Evolutionary conservation across 371 early-diverging fungal species (phyloP).

Genomic region (Actinomortierella ambigua): DNA sequence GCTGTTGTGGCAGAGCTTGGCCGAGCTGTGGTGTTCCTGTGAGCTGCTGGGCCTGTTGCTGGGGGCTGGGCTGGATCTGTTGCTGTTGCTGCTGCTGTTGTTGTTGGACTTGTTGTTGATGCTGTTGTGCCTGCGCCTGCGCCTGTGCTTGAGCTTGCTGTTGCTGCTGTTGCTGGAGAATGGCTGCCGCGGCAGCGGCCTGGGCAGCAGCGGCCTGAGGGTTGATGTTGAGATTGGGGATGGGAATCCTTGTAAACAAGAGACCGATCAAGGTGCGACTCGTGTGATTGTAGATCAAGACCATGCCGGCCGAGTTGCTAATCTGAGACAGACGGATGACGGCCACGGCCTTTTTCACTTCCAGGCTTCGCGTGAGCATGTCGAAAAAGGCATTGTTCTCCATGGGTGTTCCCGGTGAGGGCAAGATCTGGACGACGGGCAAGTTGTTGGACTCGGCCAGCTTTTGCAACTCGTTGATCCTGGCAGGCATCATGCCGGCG

Average conservation of each 20-base stretch:
- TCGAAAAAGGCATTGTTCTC: slow-evolving; percentile 57
- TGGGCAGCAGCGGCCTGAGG: slow-evolving; percentile 4
- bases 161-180: slow-evolving; percentile 21
- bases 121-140: slow-evolving; percentile 18
- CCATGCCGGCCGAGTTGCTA: slow-evolving; percentile 48
- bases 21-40: background rate
- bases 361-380: slow-evolving; percentile 52
- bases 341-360: slow-evolving; percentile 55
- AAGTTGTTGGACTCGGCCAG: slow-evolving; percentile 53
- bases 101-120: slow-evolving; percentile 24
- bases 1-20: slow-evolving; percentile 4
- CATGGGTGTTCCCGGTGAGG: slow-evolving; percentile 47
- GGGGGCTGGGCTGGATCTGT: slow-evolving; percentile 26
- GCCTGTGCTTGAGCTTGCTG: slow-evolving; percentile 8
- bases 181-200: slow-evolving; percentile 8
- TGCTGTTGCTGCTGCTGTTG: slow-evolving; percentile 22
- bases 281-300: slow-evolving; percentile 52
- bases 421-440: slow-evolving; percentile 60
- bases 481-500: slow-evolving; percentile 55
- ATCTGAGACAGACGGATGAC: slow-evolving; percentile 34
- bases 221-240: slow-evolving; percentile 52
- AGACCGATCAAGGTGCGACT: slow-evolving; percentile 56
- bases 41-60: slow-evolving; percentile 1
- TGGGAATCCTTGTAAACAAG: slow-evolving; percentile 53
- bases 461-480: slow-evolving; percentile 50